Percentiles rank a stretch among this genome's conserved stretches.
Evolutionary conservation across 148 eudicot species (phyloP).

Genomic region (Gaultheria prostrata): DNA sequence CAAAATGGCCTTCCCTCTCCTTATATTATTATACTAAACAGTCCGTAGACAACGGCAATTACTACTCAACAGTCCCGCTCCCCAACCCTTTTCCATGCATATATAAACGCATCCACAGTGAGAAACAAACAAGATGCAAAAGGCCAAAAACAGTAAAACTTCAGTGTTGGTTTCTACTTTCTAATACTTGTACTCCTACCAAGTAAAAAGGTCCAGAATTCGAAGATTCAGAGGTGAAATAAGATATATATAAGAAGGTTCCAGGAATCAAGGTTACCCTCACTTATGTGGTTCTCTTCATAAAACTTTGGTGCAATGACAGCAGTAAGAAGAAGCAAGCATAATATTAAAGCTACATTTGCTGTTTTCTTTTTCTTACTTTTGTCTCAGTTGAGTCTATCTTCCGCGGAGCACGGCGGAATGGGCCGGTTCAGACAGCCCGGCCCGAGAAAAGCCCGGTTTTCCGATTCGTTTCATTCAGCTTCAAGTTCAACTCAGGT

Average conservation of each 20-base stretch:
- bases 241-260: slow-evolving; percentile 52
- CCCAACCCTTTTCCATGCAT: slow-evolving; percentile 16
- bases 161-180: slow-evolving; percentile 4
- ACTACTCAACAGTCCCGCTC: slow-evolving; percentile 30
- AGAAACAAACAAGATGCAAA: background rate
- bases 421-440: slow-evolving; percentile 20
- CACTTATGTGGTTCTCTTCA: background rate
- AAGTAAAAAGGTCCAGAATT: slow-evolving; percentile 26
- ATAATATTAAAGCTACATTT: slow-evolving; percentile 19
- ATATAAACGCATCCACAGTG: background rate
- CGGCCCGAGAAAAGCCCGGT: slow-evolving; percentile 32
- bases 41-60: slow-evolving; percentile 43
- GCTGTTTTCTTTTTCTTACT: slow-evolving; percentile 22
- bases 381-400: slow-evolving; percentile 25
- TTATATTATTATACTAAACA: background rate
- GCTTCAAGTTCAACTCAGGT: slow-evolving; percentile 9
- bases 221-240: slow-evolving; percentile 30
- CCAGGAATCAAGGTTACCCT: slow-evolving; percentile 43
- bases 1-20: background rate
- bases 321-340: slow-evolving; percentile 19
- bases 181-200: background rate
- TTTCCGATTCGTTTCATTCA: slow-evolving; percentile 15
- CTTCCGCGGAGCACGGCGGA: slow-evolving; percentile 17
- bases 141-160: background rate
- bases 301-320: slow-evolving; percentile 25